These are phyloP conservation scores for Paraurostyla sp. DNA, from an alignment of 73 alveolate species.

Conservation along the genomic window DNA sequence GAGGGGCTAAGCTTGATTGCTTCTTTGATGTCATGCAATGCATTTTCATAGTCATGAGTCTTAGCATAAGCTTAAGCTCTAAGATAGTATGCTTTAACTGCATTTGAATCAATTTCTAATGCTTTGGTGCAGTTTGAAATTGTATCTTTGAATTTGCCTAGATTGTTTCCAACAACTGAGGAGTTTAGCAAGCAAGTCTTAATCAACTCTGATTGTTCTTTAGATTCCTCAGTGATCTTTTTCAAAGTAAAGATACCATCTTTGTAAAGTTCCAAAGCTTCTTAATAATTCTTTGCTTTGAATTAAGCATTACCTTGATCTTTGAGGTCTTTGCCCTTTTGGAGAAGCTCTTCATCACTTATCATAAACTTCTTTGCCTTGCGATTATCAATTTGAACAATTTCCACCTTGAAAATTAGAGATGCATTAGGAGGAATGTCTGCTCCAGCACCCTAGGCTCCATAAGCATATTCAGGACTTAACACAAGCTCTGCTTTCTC, in stretches of 20 bases:
- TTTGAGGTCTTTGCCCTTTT: conserved; percentile 76
- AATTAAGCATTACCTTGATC: conserved; percentile 79
- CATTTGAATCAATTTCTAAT: conserved; percentile 73
- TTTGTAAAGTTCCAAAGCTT: conserved; percentile 75
- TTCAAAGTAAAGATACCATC: conserved; percentile 70
- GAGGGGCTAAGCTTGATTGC: conserved; percentile 75
- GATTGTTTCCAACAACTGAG: conserved; percentile 66
- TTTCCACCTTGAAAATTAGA: conserved; percentile 82
- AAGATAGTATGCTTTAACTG: conserved; percentile 80
- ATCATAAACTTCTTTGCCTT: conserved; percentile 53
- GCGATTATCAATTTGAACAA: conserved; percentile 65
- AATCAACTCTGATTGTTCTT: conserved; percentile 59
- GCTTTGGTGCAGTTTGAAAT: conserved; percentile 67
- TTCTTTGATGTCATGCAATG: conserved; percentile 58
- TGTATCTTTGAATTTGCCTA: conserved; percentile 76
- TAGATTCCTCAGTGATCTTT: conserved; percentile 64
- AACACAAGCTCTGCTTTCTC: conserved; percentile 87
- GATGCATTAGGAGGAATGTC: conserved; percentile 83
- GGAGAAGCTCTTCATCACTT: conserved; percentile 78
- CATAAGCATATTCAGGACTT: conserved; percentile 86
- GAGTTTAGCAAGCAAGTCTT: conserved; percentile 58
- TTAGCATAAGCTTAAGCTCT: conserved; percentile 78
- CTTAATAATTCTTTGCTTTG: conserved; percentile 58
- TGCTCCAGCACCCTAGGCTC: conserved; percentile 81
- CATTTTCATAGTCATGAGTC: conserved; percentile 65